Base-by-base conservation (phyloP, 2,329 filamentous ascomycete genomes). In the Exophiala calicioides region DNA sequence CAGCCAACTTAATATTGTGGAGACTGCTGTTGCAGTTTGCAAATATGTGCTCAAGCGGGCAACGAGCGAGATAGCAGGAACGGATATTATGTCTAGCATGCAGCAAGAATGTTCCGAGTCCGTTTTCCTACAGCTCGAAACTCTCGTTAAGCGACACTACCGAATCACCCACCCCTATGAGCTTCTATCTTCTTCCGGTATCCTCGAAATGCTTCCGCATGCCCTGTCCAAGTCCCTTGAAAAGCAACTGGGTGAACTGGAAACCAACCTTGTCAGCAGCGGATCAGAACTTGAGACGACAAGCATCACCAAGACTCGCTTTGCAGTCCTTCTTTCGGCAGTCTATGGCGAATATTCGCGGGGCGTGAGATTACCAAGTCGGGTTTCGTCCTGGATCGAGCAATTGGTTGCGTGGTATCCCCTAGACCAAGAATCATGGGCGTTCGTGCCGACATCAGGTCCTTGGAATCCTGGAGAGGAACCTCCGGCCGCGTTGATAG, bases 21-120 rank as follows among this genome's bases (percentile, higher is more conserved):
- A 69, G 49, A 62, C 65, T 19, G 70, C 70, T 2, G 54, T 68
- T 10, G 58, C 68, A 9, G 59, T 72, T 15, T 65, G 68, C 12
- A 61, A 64, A 23, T 72, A 67, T 64, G 64, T 64, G 3, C 58
- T 73, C 16, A 52, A 55, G 12, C 61, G 64, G 4, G 67, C 70
- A 1, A 62, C 62, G 13, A 49, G 33, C 15, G 51, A 52, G 7
- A 27, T 30, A n/a, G 26, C 32, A 4, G 15, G 20, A 4, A 36
- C 48, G n/a, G 42, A 45, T n/a, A 26, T 53, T 10, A 26, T 51
- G 30, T 38, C 42, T n/a, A 42, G 20, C 3, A 29, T 53, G 35
- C 46, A 39, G 15, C 40, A 32, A 10, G 39, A 45, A 19, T 23
- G 56, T 2, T 37, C 50, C 8, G 19, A 21, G 5, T 21, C 44